phyloP scores from a whole-genome alignment of 768 basidiomycete species.

The Hysterangium stoloniferum region DNA sequence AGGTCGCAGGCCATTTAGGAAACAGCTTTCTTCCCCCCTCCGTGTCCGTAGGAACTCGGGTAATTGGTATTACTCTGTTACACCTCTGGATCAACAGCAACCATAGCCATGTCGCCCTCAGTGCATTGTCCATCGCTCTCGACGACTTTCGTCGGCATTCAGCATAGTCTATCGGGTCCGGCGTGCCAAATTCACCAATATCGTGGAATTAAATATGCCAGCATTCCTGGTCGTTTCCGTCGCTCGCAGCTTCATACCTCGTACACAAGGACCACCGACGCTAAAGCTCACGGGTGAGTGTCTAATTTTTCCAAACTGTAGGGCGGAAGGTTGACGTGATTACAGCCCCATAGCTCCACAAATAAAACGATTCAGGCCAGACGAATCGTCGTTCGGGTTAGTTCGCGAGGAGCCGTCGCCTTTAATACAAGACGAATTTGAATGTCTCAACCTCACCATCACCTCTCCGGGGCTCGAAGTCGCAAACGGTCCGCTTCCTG shows the following conservation, averaged over 20 bases:
- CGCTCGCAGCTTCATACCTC: slow-evolving; percentile 56
- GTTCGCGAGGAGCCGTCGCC: neutral
- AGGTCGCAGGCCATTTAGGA: neutral
- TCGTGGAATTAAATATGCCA: slow-evolving; percentile 72
- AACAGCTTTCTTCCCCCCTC: neutral
- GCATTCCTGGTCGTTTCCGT: slow-evolving; percentile 65
- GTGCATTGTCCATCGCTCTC: slow-evolving; percentile 47
- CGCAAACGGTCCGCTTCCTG: slow-evolving; percentile 39
- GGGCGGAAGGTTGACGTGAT: neutral
- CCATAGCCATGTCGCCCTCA: neutral
- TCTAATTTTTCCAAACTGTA: neutral
- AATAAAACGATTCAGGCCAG: slow-evolving; percentile 36
- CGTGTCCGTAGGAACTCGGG: no score
- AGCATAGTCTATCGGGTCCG: slow-evolving; percentile 51
- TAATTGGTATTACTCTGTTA: neutral
- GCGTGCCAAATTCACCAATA: slow-evolving; percentile 59
- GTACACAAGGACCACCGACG: slow-evolving; percentile 53
- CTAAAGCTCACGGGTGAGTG: slow-evolving; percentile 59
- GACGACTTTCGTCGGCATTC: slow-evolving; percentile 59
- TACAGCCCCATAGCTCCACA: slow-evolving; percentile 73
- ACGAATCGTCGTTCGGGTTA: slow-evolving; percentile 32
- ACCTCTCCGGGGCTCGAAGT: slow-evolving; percentile 52
- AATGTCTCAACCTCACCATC: slow-evolving; percentile 75
- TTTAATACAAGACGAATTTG: slow-evolving; percentile 52
- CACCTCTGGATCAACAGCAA: neutral